A percentile compares a stretch with the other conserved stretches of the same genome.
These are phyloP conservation scores for Cadophora sp. DNA, from an alignment of 2,329 filamentous ascomycete species.

Conservation along the genomic window DNA sequence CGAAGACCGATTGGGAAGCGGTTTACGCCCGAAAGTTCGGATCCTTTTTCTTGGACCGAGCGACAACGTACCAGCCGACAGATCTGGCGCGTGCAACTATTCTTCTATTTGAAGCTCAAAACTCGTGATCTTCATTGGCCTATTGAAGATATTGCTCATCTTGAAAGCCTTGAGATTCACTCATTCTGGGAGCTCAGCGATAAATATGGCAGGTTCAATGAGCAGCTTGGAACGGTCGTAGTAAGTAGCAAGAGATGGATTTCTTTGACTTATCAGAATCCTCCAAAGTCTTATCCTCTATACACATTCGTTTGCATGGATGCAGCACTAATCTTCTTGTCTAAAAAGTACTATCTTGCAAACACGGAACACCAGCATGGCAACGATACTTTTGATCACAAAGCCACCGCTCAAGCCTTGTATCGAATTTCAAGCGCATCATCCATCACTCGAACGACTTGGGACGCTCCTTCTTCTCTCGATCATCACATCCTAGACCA, in stretches of 20 bases:
- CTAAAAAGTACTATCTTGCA: conserved; percentile 3
- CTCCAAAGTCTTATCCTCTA: background rate
- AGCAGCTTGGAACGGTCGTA: background rate
- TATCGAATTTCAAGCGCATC: background rate
- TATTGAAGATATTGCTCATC: background rate
- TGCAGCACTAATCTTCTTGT: background rate
- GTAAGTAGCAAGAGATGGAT: background rate
- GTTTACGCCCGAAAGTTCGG: conserved; percentile 4
- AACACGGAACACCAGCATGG: background rate
- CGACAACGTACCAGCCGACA: conserved; percentile 1
- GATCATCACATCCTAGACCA: background rate
- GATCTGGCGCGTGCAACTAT: conserved; percentile 5
- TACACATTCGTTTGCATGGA: background rate
- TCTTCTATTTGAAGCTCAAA: background rate
- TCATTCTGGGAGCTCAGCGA: background rate
- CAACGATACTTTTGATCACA: background rate
- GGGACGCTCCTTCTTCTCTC: background rate
- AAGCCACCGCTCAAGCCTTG: background rate
- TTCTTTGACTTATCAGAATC: background rate
- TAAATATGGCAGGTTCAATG: background rate
- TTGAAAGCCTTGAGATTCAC: background rate
- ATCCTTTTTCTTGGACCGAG: conserved; percentile 1
- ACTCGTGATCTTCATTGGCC: conserved; percentile 1
- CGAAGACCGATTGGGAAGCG: conserved; percentile 8
- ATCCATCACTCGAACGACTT: background rate